A percentile compares a stretch with the other conserved stretches of the same genome.
Conservation (phyloP, 352 stramenopile species). For the Globisporangium camurandrum region DNA sequence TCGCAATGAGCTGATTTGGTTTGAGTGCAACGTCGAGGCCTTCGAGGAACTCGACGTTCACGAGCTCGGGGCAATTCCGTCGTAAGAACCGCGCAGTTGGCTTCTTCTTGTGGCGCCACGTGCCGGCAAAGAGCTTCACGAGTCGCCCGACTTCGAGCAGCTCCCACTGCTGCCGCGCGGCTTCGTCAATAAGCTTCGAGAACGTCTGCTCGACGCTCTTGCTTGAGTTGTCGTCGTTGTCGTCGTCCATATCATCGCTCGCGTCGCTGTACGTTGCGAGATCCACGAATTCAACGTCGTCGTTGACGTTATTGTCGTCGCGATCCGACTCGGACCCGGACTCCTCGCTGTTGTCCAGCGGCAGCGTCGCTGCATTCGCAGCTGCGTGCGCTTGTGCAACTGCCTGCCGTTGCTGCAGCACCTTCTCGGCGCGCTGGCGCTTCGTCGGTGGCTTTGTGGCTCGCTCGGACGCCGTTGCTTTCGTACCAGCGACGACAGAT, state of each 20-base stretch:
- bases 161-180: slow-evolving; percentile 67
- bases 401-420: background rate
- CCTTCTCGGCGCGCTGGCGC: background rate
- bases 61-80: slow-evolving; percentile 62
- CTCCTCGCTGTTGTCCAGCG: background rate
- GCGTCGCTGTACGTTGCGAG: no score
- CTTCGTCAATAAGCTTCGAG: slow-evolving; percentile 67
- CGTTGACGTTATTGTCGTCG: background rate
- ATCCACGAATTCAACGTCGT: background rate
- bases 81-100: slow-evolving; percentile 59
- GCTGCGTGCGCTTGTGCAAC: background rate
- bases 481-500: background rate
- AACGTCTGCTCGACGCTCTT: slow-evolving; percentile 26
- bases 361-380: background rate
- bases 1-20: slow-evolving; percentile 45
- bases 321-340: background rate
- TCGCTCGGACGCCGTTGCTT: background rate
- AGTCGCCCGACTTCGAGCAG: slow-evolving; percentile 71
- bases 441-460: background rate
- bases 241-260: background rate
- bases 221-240: background rate
- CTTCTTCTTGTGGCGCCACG: slow-evolving; percentile 42
- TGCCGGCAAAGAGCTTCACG: slow-evolving; percentile 65
- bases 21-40: slow-evolving; percentile 53
- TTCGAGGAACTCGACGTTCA: slow-evolving; percentile 83